phyloP scores from a whole-genome alignment of 352 stramenopile species.

The Hyaloperonospora arabidopsidis region DNA sequence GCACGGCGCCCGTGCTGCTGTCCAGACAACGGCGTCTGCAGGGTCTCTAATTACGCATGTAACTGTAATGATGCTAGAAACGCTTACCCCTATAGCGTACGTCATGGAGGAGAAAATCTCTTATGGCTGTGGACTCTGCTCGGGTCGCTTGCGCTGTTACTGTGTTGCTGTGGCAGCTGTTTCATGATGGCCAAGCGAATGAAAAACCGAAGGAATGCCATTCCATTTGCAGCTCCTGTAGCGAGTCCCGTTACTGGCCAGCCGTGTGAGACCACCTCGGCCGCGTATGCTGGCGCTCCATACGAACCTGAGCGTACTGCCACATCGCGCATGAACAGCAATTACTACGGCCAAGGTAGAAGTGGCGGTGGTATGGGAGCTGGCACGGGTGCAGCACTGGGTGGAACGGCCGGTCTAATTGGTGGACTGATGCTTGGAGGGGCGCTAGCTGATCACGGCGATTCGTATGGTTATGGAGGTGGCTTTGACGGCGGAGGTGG shows the following conservation, averaged over 20 bases:
- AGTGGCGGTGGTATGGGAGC: conserved; percentile 34
- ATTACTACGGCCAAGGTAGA: conserved; percentile 14
- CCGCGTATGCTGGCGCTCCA: conserved; percentile 14
- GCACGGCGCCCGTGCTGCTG: conserved; percentile 43
- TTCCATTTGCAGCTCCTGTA: conserved; percentile 20
- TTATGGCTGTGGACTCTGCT: conserved; percentile 45
- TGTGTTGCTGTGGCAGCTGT: conserved; percentile 27
- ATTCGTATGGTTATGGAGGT: conserved; percentile 10
- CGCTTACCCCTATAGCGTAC: not conserved
- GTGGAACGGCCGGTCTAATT: conserved; percentile 38
- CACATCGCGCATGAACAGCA: conserved; percentile 18
- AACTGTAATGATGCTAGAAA: conserved; percentile 24
- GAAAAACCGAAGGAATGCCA: conserved; percentile 6
- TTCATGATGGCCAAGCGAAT: conserved; percentile 17
- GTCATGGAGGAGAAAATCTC: conserved; percentile 13
- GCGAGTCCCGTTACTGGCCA: conserved; percentile 5
- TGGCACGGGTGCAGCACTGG: conserved; percentile 37
- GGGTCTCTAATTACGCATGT: conserved; percentile 43
- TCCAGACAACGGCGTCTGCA: conserved; percentile 32
- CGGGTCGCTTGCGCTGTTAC: conserved; percentile 17
- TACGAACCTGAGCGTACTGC: conserved; percentile 14
- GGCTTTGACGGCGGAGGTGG: conserved; percentile 13
- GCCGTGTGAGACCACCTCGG: conserved; percentile 7
- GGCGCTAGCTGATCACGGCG: conserved; percentile 27
- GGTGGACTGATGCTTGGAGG: conserved; percentile 39